phyloP scores from a whole-genome alignment of 1,284 basidiomycete species.

The Boletus smithii region DNA sequence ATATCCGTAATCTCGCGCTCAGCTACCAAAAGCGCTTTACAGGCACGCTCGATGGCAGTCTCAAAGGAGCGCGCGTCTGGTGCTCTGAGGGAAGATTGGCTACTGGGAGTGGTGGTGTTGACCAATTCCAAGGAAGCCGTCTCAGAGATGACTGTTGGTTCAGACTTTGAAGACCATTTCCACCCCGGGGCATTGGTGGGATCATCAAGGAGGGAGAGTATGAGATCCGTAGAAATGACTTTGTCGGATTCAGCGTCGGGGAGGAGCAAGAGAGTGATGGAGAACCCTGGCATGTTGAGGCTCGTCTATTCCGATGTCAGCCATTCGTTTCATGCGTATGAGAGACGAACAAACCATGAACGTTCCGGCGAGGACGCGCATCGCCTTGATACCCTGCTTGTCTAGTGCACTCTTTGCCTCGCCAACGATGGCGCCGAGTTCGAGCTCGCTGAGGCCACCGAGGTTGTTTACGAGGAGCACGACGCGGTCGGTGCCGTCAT shows the following conservation, averaged over 20 bases:
- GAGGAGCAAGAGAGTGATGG: slow-evolving; percentile 81
- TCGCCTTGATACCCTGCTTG: slow-evolving; percentile 53
- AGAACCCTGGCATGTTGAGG: slow-evolving; percentile 94
- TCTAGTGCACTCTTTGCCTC: slow-evolving; percentile 59
- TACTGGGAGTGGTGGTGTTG: slow-evolving; percentile 15
- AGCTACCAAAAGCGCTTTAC: slow-evolving; percentile 66
- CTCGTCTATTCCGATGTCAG: slow-evolving; percentile 57
- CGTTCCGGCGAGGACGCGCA: slow-evolving; percentile 70
- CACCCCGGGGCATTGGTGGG: slow-evolving; percentile 76
- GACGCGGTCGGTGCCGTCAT: slow-evolving; percentile 60
- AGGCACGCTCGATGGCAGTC: slow-evolving; percentile 59
- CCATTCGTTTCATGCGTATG: slow-evolving; percentile 1
- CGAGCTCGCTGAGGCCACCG: slow-evolving; percentile 85
- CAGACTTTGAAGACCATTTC: slow-evolving; percentile 61
- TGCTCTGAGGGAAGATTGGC: slow-evolving; percentile 35
- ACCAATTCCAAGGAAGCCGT: slow-evolving; percentile 15
- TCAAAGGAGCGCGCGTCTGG: slow-evolving; percentile 51
- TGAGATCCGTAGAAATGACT: slow-evolving; percentile 41
- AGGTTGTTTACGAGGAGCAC: slow-evolving; percentile 77
- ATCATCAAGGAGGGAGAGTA: slow-evolving; percentile 79
- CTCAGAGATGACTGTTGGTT: slow-evolving; percentile 33
- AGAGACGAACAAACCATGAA: slow-evolving; percentile 66
- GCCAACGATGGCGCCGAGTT: slow-evolving; percentile 68
- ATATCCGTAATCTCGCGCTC: slow-evolving; percentile 88
- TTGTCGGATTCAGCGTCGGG: slow-evolving; percentile 45